These are phyloP conservation scores for Fraxinus dipetala DNA, from an alignment of 305 asterid species.

Conservation along the genomic window DNA sequence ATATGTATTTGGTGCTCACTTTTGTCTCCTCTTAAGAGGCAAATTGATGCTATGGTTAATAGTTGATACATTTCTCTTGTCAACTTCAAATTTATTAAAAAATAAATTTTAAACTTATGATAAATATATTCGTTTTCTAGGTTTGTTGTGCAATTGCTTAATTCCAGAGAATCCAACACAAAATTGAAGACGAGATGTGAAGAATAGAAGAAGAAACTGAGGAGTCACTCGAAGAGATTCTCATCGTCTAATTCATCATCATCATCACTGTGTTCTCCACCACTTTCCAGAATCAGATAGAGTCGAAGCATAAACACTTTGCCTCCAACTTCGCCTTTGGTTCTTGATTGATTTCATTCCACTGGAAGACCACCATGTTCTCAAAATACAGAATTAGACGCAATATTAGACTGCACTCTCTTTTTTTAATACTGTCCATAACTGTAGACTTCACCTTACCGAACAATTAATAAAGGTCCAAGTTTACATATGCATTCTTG, in stretches of 20 bases:
- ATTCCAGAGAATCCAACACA: slow-evolving; percentile 48
- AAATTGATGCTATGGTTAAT: background rate
- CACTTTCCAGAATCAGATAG: background rate
- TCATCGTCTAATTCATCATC: background rate
- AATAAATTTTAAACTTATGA: background rate
- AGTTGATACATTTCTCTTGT: background rate
- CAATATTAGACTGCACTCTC: background rate
- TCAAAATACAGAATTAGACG: background rate
- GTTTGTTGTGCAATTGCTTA: slow-evolving; percentile 51
- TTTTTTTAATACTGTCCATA: background rate
- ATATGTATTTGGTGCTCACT: background rate
- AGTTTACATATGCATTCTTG: background rate
- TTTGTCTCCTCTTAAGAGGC: background rate
- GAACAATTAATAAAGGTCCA: background rate
- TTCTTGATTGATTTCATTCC: background rate
- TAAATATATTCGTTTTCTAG: slow-evolving; percentile 21
- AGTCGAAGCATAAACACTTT: background rate
- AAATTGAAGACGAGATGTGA: slow-evolving; percentile 34
- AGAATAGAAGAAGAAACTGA: slow-evolving; percentile 20
- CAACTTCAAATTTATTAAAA: background rate
- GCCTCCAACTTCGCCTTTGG: background rate
- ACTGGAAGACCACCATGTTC: background rate
- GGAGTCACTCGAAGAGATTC: background rate
- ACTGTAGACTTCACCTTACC: background rate
- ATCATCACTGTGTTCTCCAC: background rate